These are phyloP conservation scores for Eucalyptus lansdowneana DNA, from an alignment of 345 rosid species.

Conservation along the genomic window DNA sequence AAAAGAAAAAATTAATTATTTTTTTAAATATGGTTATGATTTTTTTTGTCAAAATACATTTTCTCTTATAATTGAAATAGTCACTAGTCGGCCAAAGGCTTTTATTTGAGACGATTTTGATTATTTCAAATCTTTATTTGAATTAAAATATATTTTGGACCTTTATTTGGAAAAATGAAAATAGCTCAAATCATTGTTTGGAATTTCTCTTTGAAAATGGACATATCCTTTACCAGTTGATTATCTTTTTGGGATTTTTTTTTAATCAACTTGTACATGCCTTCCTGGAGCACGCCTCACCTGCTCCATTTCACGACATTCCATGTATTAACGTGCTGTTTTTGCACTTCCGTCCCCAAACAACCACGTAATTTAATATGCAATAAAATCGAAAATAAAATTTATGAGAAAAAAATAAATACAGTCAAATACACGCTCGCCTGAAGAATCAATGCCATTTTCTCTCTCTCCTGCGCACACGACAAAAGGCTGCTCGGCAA, in stretches of 20 bases:
- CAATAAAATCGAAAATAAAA: neutral
- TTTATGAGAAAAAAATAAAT: neutral
- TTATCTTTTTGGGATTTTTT: neutral
- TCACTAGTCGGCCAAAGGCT: rapidly evolving
- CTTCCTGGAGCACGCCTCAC: neutral
- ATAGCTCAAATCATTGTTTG: rapidly evolving
- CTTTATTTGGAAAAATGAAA: too few species aligned
- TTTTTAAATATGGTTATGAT: too few species aligned
- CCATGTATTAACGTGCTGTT: neutral
- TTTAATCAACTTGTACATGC: neutral
- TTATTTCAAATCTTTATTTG: rapidly evolving
- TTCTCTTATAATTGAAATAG: too few species aligned
- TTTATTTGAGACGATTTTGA: too few species aligned
- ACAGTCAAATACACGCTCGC: neutral
- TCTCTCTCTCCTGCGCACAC: neutral
- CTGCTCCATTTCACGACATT: neutral
- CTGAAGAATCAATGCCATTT: neutral
- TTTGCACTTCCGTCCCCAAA: neutral
- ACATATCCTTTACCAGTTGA: neutral
- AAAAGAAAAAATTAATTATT: too few species aligned
- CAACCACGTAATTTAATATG: neutral
- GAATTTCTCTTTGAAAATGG: too few species aligned
- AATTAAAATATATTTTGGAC: too few species aligned
- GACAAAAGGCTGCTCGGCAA: neutral
- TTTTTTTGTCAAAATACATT: too few species aligned